phyloP scores from a whole-genome alignment of 2,329 filamentous ascomycete species.

The Penicillium sp. region DNA sequence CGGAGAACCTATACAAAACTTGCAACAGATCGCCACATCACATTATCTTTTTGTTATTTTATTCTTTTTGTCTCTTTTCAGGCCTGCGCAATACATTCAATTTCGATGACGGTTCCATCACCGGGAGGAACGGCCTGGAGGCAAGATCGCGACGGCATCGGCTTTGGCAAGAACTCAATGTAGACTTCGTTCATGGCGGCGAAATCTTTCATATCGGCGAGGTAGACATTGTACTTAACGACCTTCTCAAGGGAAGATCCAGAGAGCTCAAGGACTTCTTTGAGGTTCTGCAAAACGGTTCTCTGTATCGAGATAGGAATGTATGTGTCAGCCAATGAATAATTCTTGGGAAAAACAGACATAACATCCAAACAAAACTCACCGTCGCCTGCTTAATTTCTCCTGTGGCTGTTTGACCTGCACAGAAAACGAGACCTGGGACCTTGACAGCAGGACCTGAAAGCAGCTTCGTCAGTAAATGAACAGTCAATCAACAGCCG shows the following conservation, averaged over 20 bases:
- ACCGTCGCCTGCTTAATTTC: constrained; percentile 48
- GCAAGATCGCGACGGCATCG: constrained; percentile 42
- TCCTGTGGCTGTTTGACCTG: constrained; percentile 48
- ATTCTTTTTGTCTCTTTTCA: constrained; percentile 11
- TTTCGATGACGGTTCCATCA: constrained; percentile 43
- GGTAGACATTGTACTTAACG: constrained; percentile 62
- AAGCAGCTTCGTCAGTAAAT: too few species aligned
- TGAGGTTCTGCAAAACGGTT: constrained; percentile 49
- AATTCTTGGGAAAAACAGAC: too few species aligned
- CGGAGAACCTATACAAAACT: too few species aligned
- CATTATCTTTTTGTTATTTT: too few species aligned
- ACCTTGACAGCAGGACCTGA: constrained; percentile 44
- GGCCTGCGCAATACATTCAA: constrained; percentile 43
- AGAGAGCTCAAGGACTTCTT: constrained; percentile 35
- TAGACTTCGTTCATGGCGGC: constrained; percentile 21
- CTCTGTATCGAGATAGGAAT: constrained; percentile 16
- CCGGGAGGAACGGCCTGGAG: constrained; percentile 39
- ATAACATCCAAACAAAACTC: too few species aligned
- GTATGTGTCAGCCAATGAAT: too few species aligned
- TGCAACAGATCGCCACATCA: too few species aligned
- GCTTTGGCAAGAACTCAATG: constrained; percentile 38
- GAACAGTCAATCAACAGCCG: too few species aligned
- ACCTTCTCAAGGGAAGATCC: constrained; percentile 57
- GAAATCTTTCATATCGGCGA: constrained; percentile 56
- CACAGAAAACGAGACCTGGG: constrained; percentile 46